phyloP scores from a whole-genome alignment of 495 filamentous ascomycete genomes.

The Haplographium delicatum region DNA sequence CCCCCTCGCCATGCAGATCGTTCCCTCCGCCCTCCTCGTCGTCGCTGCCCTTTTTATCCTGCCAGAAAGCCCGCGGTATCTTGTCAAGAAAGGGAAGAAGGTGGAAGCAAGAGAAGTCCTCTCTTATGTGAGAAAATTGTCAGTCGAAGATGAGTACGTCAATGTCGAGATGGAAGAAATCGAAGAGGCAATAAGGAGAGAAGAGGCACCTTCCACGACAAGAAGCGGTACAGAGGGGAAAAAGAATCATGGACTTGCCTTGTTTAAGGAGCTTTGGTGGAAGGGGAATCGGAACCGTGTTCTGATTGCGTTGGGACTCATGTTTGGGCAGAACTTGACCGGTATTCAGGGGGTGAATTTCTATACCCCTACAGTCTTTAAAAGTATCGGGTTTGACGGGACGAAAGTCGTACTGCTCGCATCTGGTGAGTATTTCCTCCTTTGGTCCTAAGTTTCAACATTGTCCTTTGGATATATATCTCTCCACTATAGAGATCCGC shows the following conservation, averaged over 20 bases:
- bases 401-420: conserved; percentile 44
- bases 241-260: conserved; percentile 42
- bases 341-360: conserved; percentile 59
- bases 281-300: conserved; percentile 48
- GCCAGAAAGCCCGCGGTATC: conserved; percentile 59
- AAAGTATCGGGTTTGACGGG: conserved; percentile 49
- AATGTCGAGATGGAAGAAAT: conserved; percentile 59
- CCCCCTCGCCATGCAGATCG: conserved; percentile 51
- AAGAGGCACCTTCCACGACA: conserved; percentile 32
- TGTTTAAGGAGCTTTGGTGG: conserved; percentile 61
- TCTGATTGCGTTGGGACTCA: conserved; percentile 58
- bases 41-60: conserved; percentile 44
- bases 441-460: no score
- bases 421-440: conserved; percentile 43
- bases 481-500: no score
- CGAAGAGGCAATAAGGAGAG: conserved; percentile 47
- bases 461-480: no score
- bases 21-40: conserved; percentile 51
- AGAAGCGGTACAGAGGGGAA: conserved; percentile 42
- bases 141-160: conserved; percentile 53
- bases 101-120: conserved; percentile 52
- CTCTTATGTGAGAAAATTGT: conserved; percentile 56
- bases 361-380: conserved; percentile 57
- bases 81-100: conserved; percentile 48
- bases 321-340: conserved; percentile 58